phyloP scores from a whole-genome alignment of 164 flowering plant species.

The Kalanchoe fedtschenkoi region DNA sequence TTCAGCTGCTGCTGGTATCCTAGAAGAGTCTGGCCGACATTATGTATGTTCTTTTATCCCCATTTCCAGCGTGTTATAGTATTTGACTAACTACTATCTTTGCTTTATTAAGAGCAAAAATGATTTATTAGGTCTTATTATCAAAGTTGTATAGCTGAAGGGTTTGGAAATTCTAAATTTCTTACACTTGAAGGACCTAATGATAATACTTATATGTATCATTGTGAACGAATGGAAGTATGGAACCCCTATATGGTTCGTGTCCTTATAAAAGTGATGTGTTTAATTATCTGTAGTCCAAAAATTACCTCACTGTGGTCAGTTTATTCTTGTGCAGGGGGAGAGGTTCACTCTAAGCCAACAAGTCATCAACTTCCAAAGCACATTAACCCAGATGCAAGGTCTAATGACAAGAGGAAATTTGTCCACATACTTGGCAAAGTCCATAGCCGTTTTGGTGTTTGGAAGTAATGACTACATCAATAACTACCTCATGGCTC shows the following conservation, averaged over 20 bases:
- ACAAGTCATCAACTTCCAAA: constrained; percentile 57
- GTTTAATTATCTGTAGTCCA: too few species aligned
- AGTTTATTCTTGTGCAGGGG: constrained; percentile 37
- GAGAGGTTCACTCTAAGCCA: constrained; percentile 45
- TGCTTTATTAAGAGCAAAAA: too few species aligned
- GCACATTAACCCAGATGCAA: constrained; percentile 33
- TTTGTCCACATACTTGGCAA: constrained; percentile 30
- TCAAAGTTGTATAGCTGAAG: too few species aligned
- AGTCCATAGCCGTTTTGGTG: constrained; percentile 45
- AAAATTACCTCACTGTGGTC: background rate
- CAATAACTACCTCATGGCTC: constrained; percentile 62
- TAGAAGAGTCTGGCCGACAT: constrained; percentile 2
- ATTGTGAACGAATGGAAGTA: too few species aligned
- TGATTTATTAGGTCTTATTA: too few species aligned
- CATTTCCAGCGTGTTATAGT: too few species aligned
- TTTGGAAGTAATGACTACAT: constrained; percentile 73
- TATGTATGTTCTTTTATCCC: constrained; percentile 1
- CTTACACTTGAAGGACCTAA: too few species aligned
- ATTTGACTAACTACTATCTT: too few species aligned
- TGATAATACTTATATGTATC: too few species aligned
- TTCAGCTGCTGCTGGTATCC: constrained; percentile 1
- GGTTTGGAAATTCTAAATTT: too few species aligned
- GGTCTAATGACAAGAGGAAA: constrained; percentile 16
- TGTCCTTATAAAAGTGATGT: too few species aligned
- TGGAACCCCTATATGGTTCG: too few species aligned